Evolutionary conservation across 1,284 basidiomycete genomes (phyloP).

Genomic region (Tylopilus microsporus): DNA sequence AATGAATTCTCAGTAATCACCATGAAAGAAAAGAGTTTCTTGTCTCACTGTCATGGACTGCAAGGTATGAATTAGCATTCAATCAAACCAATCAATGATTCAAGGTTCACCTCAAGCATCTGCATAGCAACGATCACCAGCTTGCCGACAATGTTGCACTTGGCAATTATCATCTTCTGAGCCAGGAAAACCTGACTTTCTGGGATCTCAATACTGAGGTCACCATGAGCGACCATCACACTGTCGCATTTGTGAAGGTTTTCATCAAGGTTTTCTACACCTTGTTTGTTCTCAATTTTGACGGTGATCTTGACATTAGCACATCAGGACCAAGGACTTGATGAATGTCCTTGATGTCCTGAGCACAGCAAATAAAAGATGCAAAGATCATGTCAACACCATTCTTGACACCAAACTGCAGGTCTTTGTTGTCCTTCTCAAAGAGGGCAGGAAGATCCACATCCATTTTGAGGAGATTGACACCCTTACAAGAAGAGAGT

Average conservation of each 20-base stretch:
- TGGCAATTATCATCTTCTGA: slow-evolving; percentile 99
- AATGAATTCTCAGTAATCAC: slow-evolving; percentile 15
- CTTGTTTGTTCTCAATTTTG: slow-evolving; percentile 98
- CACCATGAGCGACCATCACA: slow-evolving; percentile 98
- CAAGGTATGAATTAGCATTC: slow-evolving; percentile 14
- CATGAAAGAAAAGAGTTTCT: neutral
- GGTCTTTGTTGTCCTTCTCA: slow-evolving; percentile 95
- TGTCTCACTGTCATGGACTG: slow-evolving; percentile 85
- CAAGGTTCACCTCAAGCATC: slow-evolving; percentile 85
- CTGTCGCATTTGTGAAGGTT: slow-evolving; percentile 90
- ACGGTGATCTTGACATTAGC: slow-evolving; percentile 95
- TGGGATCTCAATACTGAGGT: slow-evolving; percentile 97
- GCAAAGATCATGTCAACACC: slow-evolving; percentile 99
- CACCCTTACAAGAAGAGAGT: slow-evolving; percentile 96
- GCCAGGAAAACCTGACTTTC: slow-evolving; percentile 96
- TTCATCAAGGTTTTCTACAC: slow-evolving; percentile 96
- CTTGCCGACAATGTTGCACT: slow-evolving; percentile 95
- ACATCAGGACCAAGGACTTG: slow-evolving; percentile 84
- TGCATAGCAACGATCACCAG: slow-evolving; percentile 99
- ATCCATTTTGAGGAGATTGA: slow-evolving; percentile 97
- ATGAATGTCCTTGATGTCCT: slow-evolving; percentile 91
- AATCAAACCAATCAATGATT: neutral
- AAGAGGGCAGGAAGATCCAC: slow-evolving; percentile 98
- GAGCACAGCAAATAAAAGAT: slow-evolving; percentile 90
- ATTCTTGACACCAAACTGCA: slow-evolving; percentile 95